phyloP scores from a whole-genome alignment of 352 stramenopile species.

The Phytophthora lateralis region DNA sequence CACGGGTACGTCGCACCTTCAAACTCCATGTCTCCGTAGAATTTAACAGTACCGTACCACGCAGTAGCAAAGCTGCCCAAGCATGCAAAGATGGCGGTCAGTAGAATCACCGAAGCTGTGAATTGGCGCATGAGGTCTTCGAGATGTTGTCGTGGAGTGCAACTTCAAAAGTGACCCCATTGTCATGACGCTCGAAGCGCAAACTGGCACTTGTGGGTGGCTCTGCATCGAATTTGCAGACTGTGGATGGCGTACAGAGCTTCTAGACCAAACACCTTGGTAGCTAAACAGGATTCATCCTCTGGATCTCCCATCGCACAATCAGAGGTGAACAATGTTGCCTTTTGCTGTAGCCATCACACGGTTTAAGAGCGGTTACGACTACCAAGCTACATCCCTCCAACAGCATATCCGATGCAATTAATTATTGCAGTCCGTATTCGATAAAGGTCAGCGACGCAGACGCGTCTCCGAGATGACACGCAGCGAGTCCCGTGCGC shows the following conservation, averaged over 20 bases:
- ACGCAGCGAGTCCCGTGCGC: constrained; percentile 77
- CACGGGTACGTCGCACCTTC: constrained; percentile 21
- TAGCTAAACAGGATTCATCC: background rate
- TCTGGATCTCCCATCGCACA: background rate
- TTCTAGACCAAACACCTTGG: background rate
- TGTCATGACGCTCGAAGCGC: background rate
- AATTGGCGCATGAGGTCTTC: background rate
- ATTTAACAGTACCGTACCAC: constrained; percentile 25
- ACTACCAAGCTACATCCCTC: background rate
- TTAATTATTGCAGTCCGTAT: no score
- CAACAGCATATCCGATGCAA: background rate
- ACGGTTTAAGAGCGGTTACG: background rate
- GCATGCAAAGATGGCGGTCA: background rate
- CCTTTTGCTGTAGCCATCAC: background rate
- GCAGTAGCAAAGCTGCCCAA: constrained; percentile 13
- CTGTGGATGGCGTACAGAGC: background rate
- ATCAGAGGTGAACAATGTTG: background rate
- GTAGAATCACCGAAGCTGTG: background rate
- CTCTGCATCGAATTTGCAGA: background rate
- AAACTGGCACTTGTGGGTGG: background rate
- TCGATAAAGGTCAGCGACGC: constrained; percentile 42
- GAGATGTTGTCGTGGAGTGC: background rate
- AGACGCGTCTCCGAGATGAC: constrained; percentile 85
- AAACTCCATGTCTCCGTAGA: constrained; percentile 21
- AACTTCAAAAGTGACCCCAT: background rate